phyloP scores from a whole-genome alignment of 2,329 filamentous ascomycete species.

The Pseudocercospora eumusae region DNA sequence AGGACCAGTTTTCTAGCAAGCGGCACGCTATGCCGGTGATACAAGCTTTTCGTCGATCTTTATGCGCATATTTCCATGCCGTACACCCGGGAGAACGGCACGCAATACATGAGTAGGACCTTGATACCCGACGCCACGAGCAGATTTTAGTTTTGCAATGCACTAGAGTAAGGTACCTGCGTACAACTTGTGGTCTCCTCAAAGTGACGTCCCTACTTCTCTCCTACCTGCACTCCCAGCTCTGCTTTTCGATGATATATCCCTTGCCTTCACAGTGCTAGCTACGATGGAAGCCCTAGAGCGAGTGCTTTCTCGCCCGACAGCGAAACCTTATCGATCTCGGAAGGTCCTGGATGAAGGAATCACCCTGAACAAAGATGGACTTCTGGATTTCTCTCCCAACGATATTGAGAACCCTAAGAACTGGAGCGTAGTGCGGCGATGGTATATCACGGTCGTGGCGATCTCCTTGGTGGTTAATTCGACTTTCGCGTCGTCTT shows the following conservation, averaged over 20 bases:
- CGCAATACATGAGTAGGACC: background rate
- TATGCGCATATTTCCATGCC: background rate
- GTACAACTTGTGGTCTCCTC: background rate
- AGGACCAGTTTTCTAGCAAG: conserved; percentile 1
- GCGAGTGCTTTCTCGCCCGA: conserved; percentile 53
- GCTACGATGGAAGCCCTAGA: conserved; percentile 38
- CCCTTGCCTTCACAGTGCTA: no score
- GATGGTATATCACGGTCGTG: conserved; percentile 45
- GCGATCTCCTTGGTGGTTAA: conserved; percentile 54
- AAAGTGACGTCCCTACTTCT: background rate
- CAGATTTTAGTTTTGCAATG: background rate
- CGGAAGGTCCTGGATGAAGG: conserved; percentile 41
- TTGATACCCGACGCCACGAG: background rate
- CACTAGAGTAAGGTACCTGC: background rate
- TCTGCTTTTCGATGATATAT: no score
- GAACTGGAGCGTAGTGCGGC: conserved; percentile 49
- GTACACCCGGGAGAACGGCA: background rate
- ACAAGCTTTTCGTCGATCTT: background rate
- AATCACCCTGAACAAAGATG: conserved; percentile 51
- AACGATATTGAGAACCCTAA: conserved; percentile 55
- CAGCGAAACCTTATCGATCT: conserved; percentile 57
- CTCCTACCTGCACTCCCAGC: background rate
- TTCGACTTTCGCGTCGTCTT: conserved; percentile 56
- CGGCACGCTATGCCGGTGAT: background rate
- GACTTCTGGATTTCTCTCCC: conserved; percentile 54